phyloP scores from a whole-genome alignment of 1,284 basidiomycete species.

The Ustilago bromivora region DNA sequence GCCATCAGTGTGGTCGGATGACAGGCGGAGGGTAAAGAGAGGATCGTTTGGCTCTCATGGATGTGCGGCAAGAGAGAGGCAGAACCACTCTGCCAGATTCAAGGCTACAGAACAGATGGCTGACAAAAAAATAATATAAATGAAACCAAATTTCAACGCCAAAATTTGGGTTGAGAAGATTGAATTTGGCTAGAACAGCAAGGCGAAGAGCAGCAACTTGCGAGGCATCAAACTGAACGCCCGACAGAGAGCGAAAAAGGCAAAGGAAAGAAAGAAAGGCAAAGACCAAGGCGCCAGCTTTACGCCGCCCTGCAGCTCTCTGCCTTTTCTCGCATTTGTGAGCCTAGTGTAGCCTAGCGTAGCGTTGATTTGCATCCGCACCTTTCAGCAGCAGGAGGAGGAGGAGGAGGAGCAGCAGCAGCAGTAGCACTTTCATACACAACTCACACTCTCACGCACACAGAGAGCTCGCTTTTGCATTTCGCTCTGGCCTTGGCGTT shows the following conservation, averaged over 20 bases:
- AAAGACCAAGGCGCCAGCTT: no score
- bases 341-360: no score
- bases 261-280: no score
- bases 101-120: neutral
- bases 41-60: neutral
- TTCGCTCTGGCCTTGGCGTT: neutral
- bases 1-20: neutral
- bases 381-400: no score
- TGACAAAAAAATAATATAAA: neutral
- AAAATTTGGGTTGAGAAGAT: neutral
- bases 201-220: neutral
- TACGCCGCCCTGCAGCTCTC: no score
- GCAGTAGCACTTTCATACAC: neutral
- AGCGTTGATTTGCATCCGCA: no score
- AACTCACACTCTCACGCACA: neutral
- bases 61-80: constrained; percentile 6
- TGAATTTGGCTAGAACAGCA: neutral
- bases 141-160: neutral
- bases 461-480: neutral
- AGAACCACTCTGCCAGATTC: neutral
- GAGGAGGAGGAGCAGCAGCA: neutral
- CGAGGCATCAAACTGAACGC: no score
- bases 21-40: neutral
- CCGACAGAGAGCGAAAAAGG: no score
- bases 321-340: no score